Percentiles rank a stretch among this genome's conserved stretches.
These are phyloP conservation scores for Pichia sp. DNA, from an alignment of 1,139 yeast genomes.

Conservation along the genomic window DNA sequence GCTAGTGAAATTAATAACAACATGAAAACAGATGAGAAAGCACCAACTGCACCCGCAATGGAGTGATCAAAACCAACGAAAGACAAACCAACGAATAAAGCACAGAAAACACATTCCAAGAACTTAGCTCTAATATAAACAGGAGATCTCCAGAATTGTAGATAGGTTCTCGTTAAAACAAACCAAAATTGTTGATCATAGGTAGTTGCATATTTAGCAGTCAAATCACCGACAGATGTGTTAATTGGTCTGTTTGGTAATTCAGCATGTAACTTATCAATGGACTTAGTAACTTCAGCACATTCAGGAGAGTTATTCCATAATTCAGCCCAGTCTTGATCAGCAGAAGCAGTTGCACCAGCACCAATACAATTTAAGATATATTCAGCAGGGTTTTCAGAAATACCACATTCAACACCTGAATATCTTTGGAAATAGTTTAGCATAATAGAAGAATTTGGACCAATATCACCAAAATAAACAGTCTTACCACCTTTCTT, in stretches of 20 bases:
- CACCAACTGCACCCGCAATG: conserved; percentile 46
- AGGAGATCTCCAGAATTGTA: conserved; percentile 47
- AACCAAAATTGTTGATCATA: conserved; percentile 35
- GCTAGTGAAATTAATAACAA: conserved; percentile 46
- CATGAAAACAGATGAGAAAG: conserved; percentile 45
- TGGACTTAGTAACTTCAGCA: conserved; percentile 24
- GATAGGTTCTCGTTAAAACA: conserved; percentile 37
- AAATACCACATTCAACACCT: conserved; percentile 42
- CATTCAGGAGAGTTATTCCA: conserved; percentile 38
- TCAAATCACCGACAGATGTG: conserved; percentile 28
- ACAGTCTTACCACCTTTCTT: conserved; percentile 52
- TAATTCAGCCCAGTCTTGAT: conserved; percentile 42
- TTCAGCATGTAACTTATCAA: conserved; percentile 23
- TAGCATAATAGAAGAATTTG: conserved; percentile 40
- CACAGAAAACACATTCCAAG: conserved; percentile 32
- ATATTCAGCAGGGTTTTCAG: conserved; percentile 50
- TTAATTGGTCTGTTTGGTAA: conserved; percentile 18
- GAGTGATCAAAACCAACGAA: conserved; percentile 46
- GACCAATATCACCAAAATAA: conserved; percentile 54
- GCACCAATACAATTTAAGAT: conserved; percentile 54
- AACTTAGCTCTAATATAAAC: conserved; percentile 43
- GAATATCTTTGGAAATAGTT: conserved; percentile 49
- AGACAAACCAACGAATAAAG: conserved; percentile 49
- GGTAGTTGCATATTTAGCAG: conserved; percentile 33
- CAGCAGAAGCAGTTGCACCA: conserved; percentile 45